phyloP scores from a whole-genome alignment of 139 green algal species.

The Desmodesmus armatus region DNA sequence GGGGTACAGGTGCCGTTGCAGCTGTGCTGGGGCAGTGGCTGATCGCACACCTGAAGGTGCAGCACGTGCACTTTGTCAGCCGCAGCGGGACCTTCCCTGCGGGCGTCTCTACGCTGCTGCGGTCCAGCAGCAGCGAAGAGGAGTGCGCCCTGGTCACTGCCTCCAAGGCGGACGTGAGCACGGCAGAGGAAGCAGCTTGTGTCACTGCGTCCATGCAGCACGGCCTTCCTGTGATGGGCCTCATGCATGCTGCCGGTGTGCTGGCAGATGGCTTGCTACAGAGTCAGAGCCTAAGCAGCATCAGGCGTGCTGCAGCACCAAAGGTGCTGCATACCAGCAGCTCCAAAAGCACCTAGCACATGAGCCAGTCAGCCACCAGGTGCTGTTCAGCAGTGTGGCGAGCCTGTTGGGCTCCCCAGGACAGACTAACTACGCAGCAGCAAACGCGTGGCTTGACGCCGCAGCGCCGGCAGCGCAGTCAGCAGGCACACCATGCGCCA shows the following conservation, averaged over 20 bases:
- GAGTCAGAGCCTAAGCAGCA: slow-evolving; percentile 8
- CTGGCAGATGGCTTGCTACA: slow-evolving; percentile 56
- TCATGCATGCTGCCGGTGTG: slow-evolving; percentile 63
- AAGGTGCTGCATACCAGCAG: slow-evolving; percentile 54
- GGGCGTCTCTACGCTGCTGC: slow-evolving; percentile 5
- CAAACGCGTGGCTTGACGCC: slow-evolving; percentile 80
- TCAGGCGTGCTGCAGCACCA: slow-evolving; percentile 57
- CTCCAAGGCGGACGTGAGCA: slow-evolving; percentile 47
- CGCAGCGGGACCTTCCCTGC: slow-evolving; percentile 42
- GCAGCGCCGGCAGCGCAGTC: background rate
- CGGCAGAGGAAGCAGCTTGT: slow-evolving; percentile 38
- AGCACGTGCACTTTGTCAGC: slow-evolving; percentile 60
- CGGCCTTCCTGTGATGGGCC: slow-evolving; percentile 45
- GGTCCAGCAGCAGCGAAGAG: background rate
- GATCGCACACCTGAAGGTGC: background rate
- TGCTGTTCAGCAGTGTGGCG: slow-evolving; percentile 88
- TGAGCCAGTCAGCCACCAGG: slow-evolving; percentile 45
- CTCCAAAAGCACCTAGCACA: slow-evolving; percentile 2
- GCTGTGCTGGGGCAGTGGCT: slow-evolving; percentile 56
- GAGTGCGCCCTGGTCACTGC: slow-evolving; percentile 30
- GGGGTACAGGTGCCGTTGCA: slow-evolving; percentile 53
- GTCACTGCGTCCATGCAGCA: background rate
- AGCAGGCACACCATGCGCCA: slow-evolving; percentile 42
- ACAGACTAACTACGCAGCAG: slow-evolving; percentile 84
- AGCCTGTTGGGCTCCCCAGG: slow-evolving; percentile 83